Evolutionary conservation across 495 filamentous ascomycete species (phyloP), one percentile per base, ranked within the genome.

Genomic region (Copromyces sp.): DNA sequence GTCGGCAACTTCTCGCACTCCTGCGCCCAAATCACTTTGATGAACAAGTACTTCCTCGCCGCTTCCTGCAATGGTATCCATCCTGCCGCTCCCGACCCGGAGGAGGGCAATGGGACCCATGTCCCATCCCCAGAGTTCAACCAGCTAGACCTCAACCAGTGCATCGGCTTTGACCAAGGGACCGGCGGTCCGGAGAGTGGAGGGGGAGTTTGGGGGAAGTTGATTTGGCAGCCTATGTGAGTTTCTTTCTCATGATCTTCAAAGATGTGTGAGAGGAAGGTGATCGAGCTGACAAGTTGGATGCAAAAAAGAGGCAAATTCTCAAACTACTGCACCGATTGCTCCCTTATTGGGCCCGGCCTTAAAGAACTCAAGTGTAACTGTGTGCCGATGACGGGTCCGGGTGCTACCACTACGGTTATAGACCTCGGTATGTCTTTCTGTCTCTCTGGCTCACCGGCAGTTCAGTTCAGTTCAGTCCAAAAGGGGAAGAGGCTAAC

Each of bases 241-340:
- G 53, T 35, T 32, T 14, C 0, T 12, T 4, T 11, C 11, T 47
- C 24, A 24, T 47, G 0, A 3, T 17, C 14, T 41, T 39, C 39
- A 5, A 37, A 37, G 1, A 37, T 37, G 35, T 3, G 35, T 3
- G 1, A 24, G 17, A n/a, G 3, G n/a, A 40, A 44, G 8, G 17
- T 6, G 9, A 53, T 29, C 9, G 7, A 41, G 16, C n/a, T 35
- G 24, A 70, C 68, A 41, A 32, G 9, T 45, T 6, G 38, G 16
- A 2, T 0, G 16, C 3, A 0, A 7, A 3, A n/a, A 70, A 74
- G 77, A 17, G 78, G 78, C 70, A 79, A 79, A 32, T 71, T 72
- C 47, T 35, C 70, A 53, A 69, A 69, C 68, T 78, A 77, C 71
- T 79, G 78, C 74, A 35, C 29, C 40, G 42, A 74, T 72, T 79